Evolutionary conservation across 2,329 filamentous ascomycete genomes (phyloP).

Genomic region (Elsinoe perseae): DNA sequence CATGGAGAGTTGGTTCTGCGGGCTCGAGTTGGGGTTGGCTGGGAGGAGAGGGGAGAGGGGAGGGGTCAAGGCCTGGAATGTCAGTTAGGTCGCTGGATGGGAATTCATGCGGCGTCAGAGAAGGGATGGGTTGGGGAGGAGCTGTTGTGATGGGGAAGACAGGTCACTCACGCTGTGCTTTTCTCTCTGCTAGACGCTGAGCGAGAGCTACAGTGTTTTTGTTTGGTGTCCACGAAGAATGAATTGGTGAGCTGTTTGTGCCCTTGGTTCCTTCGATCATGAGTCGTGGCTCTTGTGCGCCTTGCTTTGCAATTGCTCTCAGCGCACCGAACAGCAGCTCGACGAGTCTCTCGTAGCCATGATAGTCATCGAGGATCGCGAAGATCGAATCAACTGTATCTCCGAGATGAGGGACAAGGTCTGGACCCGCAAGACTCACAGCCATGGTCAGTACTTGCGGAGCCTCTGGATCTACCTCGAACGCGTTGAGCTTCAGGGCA

Average conservation of each 20-base stretch:
- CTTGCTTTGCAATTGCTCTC: conserved; percentile 74
- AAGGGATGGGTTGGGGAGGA: not conserved
- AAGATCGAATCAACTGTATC: conserved; percentile 89
- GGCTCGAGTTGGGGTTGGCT: too few species aligned
- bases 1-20: not conserved
- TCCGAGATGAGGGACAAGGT: conserved; percentile 78
- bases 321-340: conserved; percentile 78
- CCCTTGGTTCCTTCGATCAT: conserved; percentile 32
- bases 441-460: conserved; percentile 92
- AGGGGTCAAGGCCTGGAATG: too few species aligned
- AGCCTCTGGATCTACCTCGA: conserved; percentile 85
- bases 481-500: conserved; percentile 77
- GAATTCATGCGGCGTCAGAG: too few species aligned
- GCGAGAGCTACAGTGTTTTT: conserved; percentile 41
- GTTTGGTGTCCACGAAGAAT: conserved; percentile 20
- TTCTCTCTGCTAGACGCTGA: not conserved
- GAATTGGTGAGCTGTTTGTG: not conserved
- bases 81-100: too few species aligned
- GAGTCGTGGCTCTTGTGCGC: conserved; percentile 52
- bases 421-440: conserved; percentile 75
- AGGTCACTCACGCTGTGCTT: not conserved
- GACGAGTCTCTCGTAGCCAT: conserved; percentile 81
- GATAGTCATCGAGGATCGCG: conserved; percentile 85
- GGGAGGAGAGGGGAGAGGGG: not conserved
- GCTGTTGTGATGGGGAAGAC: too few species aligned